A percentile compares a stretch with the other conserved stretches of the same genome.
phyloP scores from a whole-genome alignment of 73 alveolate genomes.

The Durusdinium trenchii region DNA sequence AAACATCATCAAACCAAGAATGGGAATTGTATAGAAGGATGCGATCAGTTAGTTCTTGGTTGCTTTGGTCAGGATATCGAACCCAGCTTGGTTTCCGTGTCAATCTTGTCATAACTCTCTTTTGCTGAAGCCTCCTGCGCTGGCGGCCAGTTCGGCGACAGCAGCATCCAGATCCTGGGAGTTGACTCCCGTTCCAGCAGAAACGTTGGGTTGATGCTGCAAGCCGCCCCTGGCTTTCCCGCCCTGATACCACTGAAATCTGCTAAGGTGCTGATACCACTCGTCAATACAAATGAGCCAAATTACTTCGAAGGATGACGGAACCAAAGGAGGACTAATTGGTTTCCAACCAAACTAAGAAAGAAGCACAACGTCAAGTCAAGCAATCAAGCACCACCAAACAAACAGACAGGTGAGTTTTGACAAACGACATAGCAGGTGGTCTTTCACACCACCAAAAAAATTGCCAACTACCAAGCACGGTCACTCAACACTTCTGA shows the following conservation, averaged over 20 bases:
- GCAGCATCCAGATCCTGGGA: background rate
- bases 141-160: background rate
- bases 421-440: too few species aligned
- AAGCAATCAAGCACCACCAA: background rate
- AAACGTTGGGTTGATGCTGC: background rate
- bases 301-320: background rate
- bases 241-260: background rate
- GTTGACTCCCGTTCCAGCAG: background rate
- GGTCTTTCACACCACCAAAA: too few species aligned
- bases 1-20: background rate
- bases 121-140: background rate
- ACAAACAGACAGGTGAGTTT: too few species aligned
- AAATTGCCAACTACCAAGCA: too few species aligned
- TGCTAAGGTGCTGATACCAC: too few species aligned
- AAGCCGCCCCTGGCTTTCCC: background rate
- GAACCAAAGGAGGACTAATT: background rate
- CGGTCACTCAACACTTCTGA: too few species aligned
- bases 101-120: background rate
- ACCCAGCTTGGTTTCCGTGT: background rate
- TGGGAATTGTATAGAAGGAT: too few species aligned
- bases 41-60: too few species aligned
- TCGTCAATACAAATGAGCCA: background rate
- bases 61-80: too few species aligned
- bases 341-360: too few species aligned
- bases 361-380: background rate